Evolutionary conservation across 805 yeast species (phyloP).

Genomic region (Brettanomyces bruxellensis): DNA sequence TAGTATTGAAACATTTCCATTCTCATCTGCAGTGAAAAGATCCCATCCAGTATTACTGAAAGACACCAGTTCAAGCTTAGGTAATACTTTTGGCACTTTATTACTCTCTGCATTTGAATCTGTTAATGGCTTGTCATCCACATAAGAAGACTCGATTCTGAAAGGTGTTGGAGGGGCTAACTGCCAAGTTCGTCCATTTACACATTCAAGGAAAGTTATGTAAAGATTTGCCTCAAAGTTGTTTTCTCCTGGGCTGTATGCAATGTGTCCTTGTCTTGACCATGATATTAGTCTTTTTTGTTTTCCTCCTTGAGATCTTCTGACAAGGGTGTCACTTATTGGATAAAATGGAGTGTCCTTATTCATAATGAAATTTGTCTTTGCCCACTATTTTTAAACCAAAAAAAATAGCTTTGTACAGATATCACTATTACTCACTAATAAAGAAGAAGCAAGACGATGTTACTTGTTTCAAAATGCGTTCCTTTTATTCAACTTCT

Average conservation of each 20-base stretch:
- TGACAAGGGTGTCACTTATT: slow-evolving; percentile 16
- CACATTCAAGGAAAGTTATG: slow-evolving; percentile 62
- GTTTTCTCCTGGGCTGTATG: slow-evolving; percentile 41
- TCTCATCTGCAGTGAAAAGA: slow-evolving; percentile 65
- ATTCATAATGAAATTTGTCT: background rate
- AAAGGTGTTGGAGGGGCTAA: slow-evolving; percentile 48
- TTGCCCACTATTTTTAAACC: too few species aligned
- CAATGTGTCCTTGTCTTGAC: slow-evolving; percentile 81
- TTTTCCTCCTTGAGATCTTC: slow-evolving; percentile 7
- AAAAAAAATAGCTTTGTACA: too few species aligned
- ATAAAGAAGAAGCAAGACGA: too few species aligned
- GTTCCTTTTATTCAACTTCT: too few species aligned
- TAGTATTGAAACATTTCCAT: slow-evolving; percentile 55
- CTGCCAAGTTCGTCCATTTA: slow-evolving; percentile 74
- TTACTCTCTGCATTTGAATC: slow-evolving; percentile 4
- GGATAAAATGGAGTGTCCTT: background rate
- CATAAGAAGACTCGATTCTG: slow-evolving; percentile 7
- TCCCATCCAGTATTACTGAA: slow-evolving; percentile 83
- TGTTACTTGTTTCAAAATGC: too few species aligned
- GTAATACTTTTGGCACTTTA: slow-evolving; percentile 1
- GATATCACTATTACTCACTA: too few species aligned
- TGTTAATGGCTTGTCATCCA: slow-evolving; percentile 9
- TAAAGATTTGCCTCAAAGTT: slow-evolving; percentile 29
- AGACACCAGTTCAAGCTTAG: slow-evolving; percentile 31
- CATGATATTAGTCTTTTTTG: slow-evolving; percentile 38